Conservation (phyloP, 306 rosid species). For the Sicyos edulis region DNA sequence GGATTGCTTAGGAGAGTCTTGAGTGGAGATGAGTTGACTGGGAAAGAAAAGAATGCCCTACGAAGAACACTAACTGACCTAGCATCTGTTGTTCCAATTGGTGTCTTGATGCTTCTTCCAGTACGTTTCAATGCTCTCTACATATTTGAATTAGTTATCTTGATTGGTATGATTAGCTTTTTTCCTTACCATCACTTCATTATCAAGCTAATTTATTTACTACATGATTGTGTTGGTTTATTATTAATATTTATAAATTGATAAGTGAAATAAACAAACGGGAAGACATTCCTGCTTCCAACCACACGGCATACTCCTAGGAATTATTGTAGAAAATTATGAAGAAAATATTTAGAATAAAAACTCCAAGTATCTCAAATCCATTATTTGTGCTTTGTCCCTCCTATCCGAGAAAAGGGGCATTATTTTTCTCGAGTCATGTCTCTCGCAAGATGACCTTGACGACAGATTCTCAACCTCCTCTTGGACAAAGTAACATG, state of each 20-base stretch:
- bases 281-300: not conserved
- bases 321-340: not conserved
- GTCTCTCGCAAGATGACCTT: not conserved
- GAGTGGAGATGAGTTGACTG: slow-evolving; percentile 82
- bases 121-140: slow-evolving; percentile 38
- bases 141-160: not conserved
- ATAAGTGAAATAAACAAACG: not conserved
- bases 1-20: slow-evolving; percentile 70
- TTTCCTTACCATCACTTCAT: not conserved
- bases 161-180: not conserved
- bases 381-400: not conserved
- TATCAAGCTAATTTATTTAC: not conserved
- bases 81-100: slow-evolving; percentile 93
- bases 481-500: not conserved
- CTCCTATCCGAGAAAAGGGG: not conserved
- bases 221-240: too few relatives aligned
- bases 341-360: not conserved
- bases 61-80: slow-evolving; percentile 83
- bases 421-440: not conserved
- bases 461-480: not conserved
- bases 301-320: not conserved
- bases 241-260: not conserved
- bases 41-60: slow-evolving; percentile 75
- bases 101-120: slow-evolving; percentile 90
- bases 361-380: not conserved